Evolutionary conservation across 163 green algal genomes (phyloP).

Genomic region (Scenedesmus sp.): DNA sequence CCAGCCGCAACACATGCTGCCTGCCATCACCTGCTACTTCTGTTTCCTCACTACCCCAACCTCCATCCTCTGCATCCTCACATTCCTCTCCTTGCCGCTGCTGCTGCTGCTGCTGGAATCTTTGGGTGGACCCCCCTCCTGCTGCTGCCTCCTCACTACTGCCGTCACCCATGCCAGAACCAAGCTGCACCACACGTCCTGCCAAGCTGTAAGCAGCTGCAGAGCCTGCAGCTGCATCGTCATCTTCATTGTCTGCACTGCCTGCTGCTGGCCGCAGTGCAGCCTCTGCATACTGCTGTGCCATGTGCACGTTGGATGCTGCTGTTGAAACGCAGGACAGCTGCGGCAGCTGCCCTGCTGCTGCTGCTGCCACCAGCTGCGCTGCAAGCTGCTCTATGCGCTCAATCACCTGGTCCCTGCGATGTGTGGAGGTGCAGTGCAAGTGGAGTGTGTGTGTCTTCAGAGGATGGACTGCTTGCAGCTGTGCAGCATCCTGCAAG

Average conservation of each 20-base stretch:
- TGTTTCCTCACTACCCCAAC: background rate
- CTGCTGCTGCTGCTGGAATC: background rate
- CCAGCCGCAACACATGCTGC: constrained; percentile 34
- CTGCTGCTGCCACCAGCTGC: constrained; percentile 1
- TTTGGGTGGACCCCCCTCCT: background rate
- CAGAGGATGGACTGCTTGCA: too few species aligned
- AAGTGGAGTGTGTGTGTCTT: too few species aligned
- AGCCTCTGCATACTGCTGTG: background rate
- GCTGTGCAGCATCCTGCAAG: too few species aligned
- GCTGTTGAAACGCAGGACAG: constrained; percentile 20
- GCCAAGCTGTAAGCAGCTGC: background rate
- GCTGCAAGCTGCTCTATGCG: constrained; percentile 37
- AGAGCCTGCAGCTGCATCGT: background rate
- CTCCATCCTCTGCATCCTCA: background rate
- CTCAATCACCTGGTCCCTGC: constrained; percentile 38
- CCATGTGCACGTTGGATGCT: constrained; percentile 40
- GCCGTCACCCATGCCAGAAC: background rate
- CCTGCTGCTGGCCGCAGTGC: background rate
- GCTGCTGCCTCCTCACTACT: background rate
- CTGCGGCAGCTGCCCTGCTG: constrained; percentile 41
- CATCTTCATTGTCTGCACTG: background rate
- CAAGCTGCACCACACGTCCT: background rate
- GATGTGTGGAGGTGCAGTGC: background rate
- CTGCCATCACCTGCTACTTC: background rate
- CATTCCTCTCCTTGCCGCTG: background rate